Evolutionary conservation across 2,329 filamentous ascomycete genomes (phyloP), one percentile per base, ranked within the genome.

Genomic region (Cryphonectria japonica): DNA sequence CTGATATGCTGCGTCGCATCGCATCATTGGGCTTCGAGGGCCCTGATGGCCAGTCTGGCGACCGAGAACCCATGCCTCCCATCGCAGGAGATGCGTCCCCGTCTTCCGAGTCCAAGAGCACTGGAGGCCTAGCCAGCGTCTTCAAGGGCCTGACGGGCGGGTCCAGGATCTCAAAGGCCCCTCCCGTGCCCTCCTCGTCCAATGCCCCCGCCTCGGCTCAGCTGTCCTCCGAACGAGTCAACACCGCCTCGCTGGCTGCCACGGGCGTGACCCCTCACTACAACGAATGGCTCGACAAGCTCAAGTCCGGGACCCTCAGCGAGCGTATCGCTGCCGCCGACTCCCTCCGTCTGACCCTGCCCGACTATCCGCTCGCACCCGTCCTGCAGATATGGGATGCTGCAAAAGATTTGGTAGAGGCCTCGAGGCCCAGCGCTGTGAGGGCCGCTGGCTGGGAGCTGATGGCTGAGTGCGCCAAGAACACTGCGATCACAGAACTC

Each of bases 371-470:
- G 6, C 80, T 91, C 39, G 86, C 85, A 70, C 85, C 87, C 7
- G 85, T 89, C 16, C 82, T 88, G 65, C 86, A 88, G 62, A 89
- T 92, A 70, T 92, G 90, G 88, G 86, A 89, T 73, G 88, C 88
- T 19, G 89, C 85, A 62, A 90, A 89, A 77, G 89, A 92, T 75
- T 82, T 92, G 71, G 88, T 92, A 71, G 84, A 90, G 39, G 80
- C 85, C 8, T 78, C 81, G 32, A 90, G 91, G 69, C 79, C 88
- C n/a, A 78, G 78, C 5, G 79, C 84, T 39, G 85, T 86, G 74
- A 86, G 91, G 37, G 80, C 81, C 65, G 86, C 87, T n/a, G 91
- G 89, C 26, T 92, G 90, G 86, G 87, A 88, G 74, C 84, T 93
- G 14, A 80, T 93, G 60, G 87, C 86, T 37, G 89, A 90, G 76